Evolutionary conservation across 1,284 basidiomycete species (phyloP), one percentile per base, ranked within the genome.

Genomic region (Jaminaea rosea): DNA sequence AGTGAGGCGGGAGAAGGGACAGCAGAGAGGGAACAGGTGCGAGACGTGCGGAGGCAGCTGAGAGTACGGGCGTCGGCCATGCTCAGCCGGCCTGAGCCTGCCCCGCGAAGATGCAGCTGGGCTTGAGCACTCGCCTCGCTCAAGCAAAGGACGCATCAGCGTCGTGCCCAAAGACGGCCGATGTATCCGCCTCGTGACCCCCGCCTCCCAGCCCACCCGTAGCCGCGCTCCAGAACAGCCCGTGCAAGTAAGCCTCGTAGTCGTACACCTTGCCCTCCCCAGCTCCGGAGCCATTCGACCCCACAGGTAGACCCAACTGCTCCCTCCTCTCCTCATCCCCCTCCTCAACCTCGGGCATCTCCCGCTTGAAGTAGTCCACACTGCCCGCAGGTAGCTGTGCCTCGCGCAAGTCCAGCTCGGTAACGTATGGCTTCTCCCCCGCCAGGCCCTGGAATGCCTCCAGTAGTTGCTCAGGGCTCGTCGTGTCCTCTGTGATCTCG

Each of bases 401-500:
- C 52, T 91, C 78, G 52, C 84, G 82, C 69, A 98, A 80, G 73
- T 98, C 93, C 32, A 94, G 78, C 74, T 97, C 92, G 2, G 92
- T 96, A 15, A 97, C 85, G 62, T 86, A 92, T 4, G 87, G 84
- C 89, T 97, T 97, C 69, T 92, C 86, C 11, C 80, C 82, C 1
- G 91, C 89, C 41, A 96, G 84, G 7, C 88, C 88, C 44, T 88
- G 83, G 83, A 98, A 98, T 1, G 92, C 84, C 61, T 92, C 89
- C 19, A 88, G 83, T 55, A 98, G 80, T 71, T 97, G 93, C 50
- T 92, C 89, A 0, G 86, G 82, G 1, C 89, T 87, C 1, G 88
- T 92, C 50, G 93, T 89, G 72, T 97, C 94, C 77, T 97, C 89
- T 26, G 84, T 93, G 60, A 96, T 93, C 45, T 92, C 88, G 26